Conservation (phyloP, 805 yeast genomes). For the Saturnispora galanensis region DNA sequence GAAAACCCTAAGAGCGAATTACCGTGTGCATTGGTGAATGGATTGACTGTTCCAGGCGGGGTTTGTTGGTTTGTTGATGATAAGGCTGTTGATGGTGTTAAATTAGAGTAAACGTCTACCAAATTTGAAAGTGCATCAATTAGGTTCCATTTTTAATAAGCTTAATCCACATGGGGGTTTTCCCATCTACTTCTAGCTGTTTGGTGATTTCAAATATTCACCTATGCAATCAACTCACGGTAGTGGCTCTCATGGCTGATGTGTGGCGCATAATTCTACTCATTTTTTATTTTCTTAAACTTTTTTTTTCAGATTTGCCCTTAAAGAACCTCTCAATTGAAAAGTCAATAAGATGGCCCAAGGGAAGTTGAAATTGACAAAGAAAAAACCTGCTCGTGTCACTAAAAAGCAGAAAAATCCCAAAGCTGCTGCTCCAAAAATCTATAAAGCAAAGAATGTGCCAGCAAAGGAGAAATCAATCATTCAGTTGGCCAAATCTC, state of each 20-base stretch:
- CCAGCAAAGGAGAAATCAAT: conserved; percentile 35
- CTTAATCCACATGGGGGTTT: too few species aligned
- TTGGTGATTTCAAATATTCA: too few species aligned
- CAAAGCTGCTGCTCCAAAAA: conserved; percentile 65
- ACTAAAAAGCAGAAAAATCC: conserved; percentile 60
- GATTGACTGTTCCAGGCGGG: conserved; percentile 31
- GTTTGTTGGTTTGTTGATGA: conserved; percentile 80
- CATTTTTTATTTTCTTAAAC: background rate
- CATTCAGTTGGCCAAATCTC: conserved; percentile 48
- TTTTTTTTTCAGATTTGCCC: background rate
- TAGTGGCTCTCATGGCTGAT: background rate
- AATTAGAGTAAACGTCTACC: conserved; percentile 10
- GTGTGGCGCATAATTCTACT: background rate
- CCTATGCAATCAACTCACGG: too few species aligned
- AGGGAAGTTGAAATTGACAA: conserved; percentile 50
- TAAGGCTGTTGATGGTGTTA: conserved; percentile 61
- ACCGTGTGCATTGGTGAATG: conserved; percentile 73
- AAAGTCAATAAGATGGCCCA: conserved; percentile 46
- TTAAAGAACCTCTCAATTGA: background rate
- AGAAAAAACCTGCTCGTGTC: conserved; percentile 40
- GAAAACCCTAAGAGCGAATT: conserved; percentile 32
- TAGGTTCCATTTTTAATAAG: too few species aligned
- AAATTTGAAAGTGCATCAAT: background rate
- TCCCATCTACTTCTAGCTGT: too few species aligned
- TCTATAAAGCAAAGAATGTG: conserved; percentile 56